Base-by-base conservation (phyloP, 106 monocot genomes). In the Hemerocallis citrina region DNA sequence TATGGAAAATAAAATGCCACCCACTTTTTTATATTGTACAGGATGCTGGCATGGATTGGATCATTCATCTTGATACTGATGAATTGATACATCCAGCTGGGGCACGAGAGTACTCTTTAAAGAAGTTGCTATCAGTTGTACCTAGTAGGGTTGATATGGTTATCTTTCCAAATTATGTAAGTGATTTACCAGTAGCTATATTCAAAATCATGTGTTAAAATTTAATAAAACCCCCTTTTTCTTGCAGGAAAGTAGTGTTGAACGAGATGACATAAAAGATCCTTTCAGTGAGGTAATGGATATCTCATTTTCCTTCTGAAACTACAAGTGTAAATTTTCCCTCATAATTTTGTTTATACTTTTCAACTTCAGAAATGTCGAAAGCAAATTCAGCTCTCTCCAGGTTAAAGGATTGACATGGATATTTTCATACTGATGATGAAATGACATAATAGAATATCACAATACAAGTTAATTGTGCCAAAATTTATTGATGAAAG, bases 91-190 rank as follows among this genome's bases (percentile, higher is more conserved):
- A 96, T 79, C 96, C 96, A 57, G 91, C 87, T 29, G 96, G 91
- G 47, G 79, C 87, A 16, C 63, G 43, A 44, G 96, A 88, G 31
- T 96, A 96, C 67, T 96, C 96, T 28, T 74, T 96, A 61, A 70
- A 74, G 64, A 54, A 67, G 36, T 79, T 96, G 51, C 77, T 96
- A 34, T 46, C 57, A 37, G 87, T 87, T 69, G 79, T 91, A 32
- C 87, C 96, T 57, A 62, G 49, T 54, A 78, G 91, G 74, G 91
- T 88, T 72, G 96, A 96, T 45, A 84, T 91, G 74, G 96, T 91
- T 86, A 77, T 96, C 42, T 96, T 96, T 77, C 91, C 96, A 57
- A 96, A 91, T 64, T 96, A 96, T 87, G 96, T 96, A 68, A 81
- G 95, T 78, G 24, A 33, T 16, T 30, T 61, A 35, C 20, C 6